Evolutionary conservation across 495 filamentous ascomycete species (phyloP).

Genomic region (Delitschia confertaspora): DNA sequence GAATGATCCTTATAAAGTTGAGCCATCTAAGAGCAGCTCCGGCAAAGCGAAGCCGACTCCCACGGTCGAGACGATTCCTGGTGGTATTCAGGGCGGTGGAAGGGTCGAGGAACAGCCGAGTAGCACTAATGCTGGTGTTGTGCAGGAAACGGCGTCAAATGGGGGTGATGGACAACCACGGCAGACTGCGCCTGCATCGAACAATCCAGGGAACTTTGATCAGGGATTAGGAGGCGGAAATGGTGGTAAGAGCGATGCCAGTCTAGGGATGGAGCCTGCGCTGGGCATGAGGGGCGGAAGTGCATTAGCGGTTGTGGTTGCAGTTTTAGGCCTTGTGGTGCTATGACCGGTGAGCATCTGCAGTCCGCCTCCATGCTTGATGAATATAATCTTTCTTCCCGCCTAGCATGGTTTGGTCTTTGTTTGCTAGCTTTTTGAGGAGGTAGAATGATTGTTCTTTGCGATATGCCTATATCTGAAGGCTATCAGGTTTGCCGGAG

Average conservation of each 20-base stretch:
- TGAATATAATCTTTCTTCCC: too few species aligned
- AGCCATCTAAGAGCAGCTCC: slow-evolving; percentile 11
- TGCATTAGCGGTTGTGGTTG: slow-evolving; percentile 19
- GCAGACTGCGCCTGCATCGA: neutral
- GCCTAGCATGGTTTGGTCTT: too few species aligned
- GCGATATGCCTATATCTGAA: too few species aligned
- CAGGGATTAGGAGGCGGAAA: slow-evolving; percentile 7
- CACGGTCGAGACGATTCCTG: slow-evolving; percentile 32
- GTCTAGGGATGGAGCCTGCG: slow-evolving; percentile 5
- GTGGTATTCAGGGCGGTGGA: slow-evolving; percentile 29
- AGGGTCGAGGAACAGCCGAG: slow-evolving; percentile 2
- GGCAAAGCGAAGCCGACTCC: slow-evolving; percentile 11
- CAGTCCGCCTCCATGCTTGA: too few species aligned
- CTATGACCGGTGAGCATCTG: slow-evolving; percentile 10
- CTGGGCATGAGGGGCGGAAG: slow-evolving; percentile 16
- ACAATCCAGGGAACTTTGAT: neutral
- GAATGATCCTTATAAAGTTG: slow-evolving; percentile 19
- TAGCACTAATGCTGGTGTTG: too few species aligned
- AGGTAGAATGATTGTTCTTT: too few species aligned
- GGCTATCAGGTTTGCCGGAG: too few species aligned
- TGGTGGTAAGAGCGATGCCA: slow-evolving; percentile 5
- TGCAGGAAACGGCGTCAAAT: too few species aligned
- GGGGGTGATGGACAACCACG: neutral
- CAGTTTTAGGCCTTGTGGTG: slow-evolving; percentile 24
- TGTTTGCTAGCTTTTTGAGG: too few species aligned